Conservation (phyloP, 352 stramenopile genomes). For the Pythium rishiriense region DNA sequence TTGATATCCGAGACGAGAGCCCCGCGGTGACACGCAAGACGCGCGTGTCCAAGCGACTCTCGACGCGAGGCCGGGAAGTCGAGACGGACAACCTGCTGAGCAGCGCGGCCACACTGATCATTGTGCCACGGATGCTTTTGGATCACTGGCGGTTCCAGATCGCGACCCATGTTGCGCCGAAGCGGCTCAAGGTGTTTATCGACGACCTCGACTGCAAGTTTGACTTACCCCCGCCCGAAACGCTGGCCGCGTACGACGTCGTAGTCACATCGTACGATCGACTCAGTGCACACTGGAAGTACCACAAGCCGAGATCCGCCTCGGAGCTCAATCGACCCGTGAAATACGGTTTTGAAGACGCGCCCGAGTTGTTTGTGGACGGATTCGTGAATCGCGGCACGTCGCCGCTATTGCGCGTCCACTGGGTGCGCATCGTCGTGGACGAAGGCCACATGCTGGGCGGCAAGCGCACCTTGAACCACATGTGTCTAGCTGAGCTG, state of each 20-base stretch:
- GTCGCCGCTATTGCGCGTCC: slow-evolving; percentile 60
- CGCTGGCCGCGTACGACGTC: slow-evolving; percentile 64
- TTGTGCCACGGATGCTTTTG: slow-evolving; percentile 72
- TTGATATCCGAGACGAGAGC: not conserved
- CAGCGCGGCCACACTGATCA: slow-evolving; percentile 60
- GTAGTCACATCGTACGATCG: slow-evolving; percentile 76
- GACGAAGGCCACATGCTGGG: slow-evolving; percentile 96
- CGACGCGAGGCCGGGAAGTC: slow-evolving; percentile 49
- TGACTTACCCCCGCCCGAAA: slow-evolving; percentile 37
- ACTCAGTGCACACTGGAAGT: slow-evolving; percentile 65
- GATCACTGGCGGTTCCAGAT: slow-evolving; percentile 84
- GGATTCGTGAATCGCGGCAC: slow-evolving; percentile 50
- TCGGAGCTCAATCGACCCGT: slow-evolving; percentile 66
- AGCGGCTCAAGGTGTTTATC: slow-evolving; percentile 24
- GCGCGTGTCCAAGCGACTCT: slow-evolving; percentile 38
- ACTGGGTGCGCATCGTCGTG: slow-evolving; percentile 92
- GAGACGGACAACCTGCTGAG: slow-evolving; percentile 40
- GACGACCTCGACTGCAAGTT: slow-evolving; percentile 33
- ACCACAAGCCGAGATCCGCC: slow-evolving; percentile 51
- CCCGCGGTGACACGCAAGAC: not conserved
- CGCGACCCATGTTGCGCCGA: slow-evolving; percentile 43
- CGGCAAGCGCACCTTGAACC: slow-evolving; percentile 51
- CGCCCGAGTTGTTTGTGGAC: slow-evolving; percentile 49
- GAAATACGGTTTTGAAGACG: slow-evolving; percentile 68
- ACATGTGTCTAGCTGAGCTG: slow-evolving; percentile 82